phyloP scores from a whole-genome alignment of 2,329 filamentous ascomycete genomes.

The Penicillium expansum region DNA sequence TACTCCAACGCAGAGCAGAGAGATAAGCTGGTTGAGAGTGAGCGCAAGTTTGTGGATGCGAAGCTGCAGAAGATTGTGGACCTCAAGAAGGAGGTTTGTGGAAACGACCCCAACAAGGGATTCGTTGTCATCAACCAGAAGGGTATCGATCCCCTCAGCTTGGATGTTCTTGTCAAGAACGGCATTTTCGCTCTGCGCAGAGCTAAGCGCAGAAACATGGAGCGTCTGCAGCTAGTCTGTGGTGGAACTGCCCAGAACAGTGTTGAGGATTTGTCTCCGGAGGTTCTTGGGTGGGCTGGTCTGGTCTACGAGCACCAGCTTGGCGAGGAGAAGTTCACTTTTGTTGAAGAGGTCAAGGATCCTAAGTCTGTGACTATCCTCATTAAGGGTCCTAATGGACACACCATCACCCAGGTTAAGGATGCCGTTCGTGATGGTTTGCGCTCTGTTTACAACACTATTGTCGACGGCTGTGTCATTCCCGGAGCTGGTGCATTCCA shows the following conservation, averaged over 20 bases:
- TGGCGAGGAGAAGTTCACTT: slow-evolving; percentile 98
- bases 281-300: slow-evolving; percentile 91
- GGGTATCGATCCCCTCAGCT: slow-evolving; percentile 92
- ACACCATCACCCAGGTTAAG: slow-evolving; percentile 95
- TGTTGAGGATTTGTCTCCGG: slow-evolving; percentile 84
- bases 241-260: slow-evolving; percentile 92
- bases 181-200: slow-evolving; percentile 90
- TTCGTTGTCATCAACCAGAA: slow-evolving; percentile 99
- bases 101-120: slow-evolving; percentile 85
- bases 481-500: slow-evolving; percentile 95
- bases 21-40: slow-evolving; percentile 96
- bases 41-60: slow-evolving; percentile 90
- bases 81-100: slow-evolving; percentile 96
- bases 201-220: slow-evolving; percentile 98
- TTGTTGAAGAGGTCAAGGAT: slow-evolving; percentile 97
- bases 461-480: slow-evolving; percentile 94
- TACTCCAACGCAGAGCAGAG: slow-evolving; percentile 96
- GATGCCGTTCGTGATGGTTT: slow-evolving; percentile 94
- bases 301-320: slow-evolving; percentile 96
- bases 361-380: slow-evolving; percentile 96
- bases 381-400: slow-evolving; percentile 95
- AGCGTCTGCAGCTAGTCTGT: slow-evolving; percentile 90
- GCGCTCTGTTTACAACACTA: slow-evolving; percentile 98
- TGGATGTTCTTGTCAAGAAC: slow-evolving; percentile 97
- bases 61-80: slow-evolving; percentile 98